phyloP scores from a whole-genome alignment of 108 stramenopile species.

The Pseudonitzschia delicatissima region DNA sequence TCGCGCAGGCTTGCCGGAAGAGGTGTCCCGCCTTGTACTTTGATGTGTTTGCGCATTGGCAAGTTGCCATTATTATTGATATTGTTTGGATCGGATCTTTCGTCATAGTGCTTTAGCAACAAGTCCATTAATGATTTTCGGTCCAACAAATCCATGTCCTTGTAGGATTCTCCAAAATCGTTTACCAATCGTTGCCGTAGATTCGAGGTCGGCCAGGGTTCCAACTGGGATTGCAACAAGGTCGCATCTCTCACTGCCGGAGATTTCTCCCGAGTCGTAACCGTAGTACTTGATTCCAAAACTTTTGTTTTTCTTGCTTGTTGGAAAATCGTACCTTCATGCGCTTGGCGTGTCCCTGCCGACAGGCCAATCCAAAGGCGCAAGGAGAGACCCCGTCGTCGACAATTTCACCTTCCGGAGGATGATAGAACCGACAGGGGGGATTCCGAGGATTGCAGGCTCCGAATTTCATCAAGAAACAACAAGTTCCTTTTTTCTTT shows the following conservation, averaged over 20 bases:
- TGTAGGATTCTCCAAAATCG: conserved; percentile 30
- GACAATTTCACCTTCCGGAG: background rate
- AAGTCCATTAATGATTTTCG: background rate
- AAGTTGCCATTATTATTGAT: background rate
- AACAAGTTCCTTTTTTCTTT: conserved; percentile 5
- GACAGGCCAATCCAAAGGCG: conserved; percentile 18
- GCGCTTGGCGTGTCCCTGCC: conserved; percentile 14
- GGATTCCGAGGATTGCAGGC: conserved; percentile 13
- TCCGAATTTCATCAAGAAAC: conserved; percentile 24
- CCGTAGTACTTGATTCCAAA: background rate
- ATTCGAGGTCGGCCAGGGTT: conserved; percentile 42
- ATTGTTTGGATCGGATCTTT: background rate
- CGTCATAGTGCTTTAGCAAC: background rate
- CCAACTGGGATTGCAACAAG: conserved; percentile 46
- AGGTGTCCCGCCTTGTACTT: background rate
- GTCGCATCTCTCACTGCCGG: conserved; percentile 40
- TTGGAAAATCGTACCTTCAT: background rate
- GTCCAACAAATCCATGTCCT: background rate
- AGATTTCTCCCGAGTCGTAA: background rate
- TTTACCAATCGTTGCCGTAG: conserved; percentile 39
- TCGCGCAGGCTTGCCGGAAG: background rate
- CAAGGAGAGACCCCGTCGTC: conserved; percentile 11
- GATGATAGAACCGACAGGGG: conserved; percentile 16
- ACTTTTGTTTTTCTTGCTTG: background rate
- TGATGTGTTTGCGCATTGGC: background rate